Conservation (phyloP, 2,329 filamentous ascomycete species). For the Apiospora rasikravindrae region DNA sequence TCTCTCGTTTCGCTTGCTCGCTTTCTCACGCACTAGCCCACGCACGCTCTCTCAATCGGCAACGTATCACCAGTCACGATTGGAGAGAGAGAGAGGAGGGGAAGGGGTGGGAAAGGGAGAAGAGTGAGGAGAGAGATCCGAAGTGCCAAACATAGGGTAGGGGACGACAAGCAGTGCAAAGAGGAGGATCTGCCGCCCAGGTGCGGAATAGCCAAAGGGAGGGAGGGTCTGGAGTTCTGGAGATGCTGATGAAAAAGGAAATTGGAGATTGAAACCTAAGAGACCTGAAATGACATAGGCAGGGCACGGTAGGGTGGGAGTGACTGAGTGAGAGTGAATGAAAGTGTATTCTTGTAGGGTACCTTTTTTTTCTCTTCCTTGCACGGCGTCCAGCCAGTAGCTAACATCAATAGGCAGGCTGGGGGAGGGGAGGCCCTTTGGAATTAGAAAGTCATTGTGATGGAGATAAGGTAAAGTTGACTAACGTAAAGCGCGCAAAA, state of each 20-base stretch:
- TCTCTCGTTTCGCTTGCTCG: conserved; percentile 11
- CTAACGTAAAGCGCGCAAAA: conserved; percentile 16
- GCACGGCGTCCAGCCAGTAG: neutral
- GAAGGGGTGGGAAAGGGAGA: conserved; percentile 18
- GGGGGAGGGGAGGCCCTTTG: neutral
- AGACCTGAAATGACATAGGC: conserved; percentile 8
- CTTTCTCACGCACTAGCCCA: conserved; percentile 10
- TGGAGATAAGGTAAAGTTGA: conserved; percentile 8
- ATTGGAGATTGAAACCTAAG: conserved; percentile 12
- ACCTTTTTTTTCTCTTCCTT: neutral
- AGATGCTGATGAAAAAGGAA: conserved; percentile 17
- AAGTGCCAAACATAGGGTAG: conserved; percentile 2
- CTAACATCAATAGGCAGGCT: neutral
- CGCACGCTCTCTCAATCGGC: conserved; percentile 19
- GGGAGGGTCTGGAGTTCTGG: conserved; percentile 11
- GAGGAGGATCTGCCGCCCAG: neutral
- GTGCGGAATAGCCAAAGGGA: neutral
- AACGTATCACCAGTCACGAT: conserved; percentile 35
- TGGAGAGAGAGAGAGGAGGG: conserved; percentile 22
- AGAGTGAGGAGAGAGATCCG: conserved; percentile 18
- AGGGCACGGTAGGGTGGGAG: neutral
- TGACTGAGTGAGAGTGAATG: neutral
- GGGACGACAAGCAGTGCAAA: neutral
- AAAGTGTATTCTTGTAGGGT: neutral
- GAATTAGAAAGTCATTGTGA: conserved; percentile 16